Conservation (phyloP, 331 rosid species). For the Quercus lobata region DNA sequence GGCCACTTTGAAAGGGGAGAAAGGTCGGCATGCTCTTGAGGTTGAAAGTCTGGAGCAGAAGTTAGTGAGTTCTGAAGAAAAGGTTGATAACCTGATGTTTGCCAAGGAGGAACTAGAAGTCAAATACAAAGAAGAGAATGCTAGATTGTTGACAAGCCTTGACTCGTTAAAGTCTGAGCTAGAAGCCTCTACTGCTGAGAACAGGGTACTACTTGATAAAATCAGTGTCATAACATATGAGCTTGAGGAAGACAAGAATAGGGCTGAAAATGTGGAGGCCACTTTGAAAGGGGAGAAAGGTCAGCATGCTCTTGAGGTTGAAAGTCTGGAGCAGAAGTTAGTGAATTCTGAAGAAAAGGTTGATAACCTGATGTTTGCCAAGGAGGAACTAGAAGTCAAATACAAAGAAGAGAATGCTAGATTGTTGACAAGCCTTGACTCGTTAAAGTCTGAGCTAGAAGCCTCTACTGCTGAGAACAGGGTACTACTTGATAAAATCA, state of each 20-base stretch:
- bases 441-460: constrained; percentile 56
- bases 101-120: constrained; percentile 20
- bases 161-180: constrained; percentile 53
- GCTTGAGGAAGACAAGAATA: constrained; percentile 43
- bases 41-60: no score
- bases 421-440: constrained; percentile 48
- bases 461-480: constrained; percentile 44
- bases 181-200: constrained; percentile 47
- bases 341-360: no score
- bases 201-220: constrained; percentile 48
- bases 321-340: no score
- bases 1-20: constrained; percentile 21
- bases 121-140: constrained; percentile 58
- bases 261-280: constrained; percentile 35
- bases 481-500: constrained; percentile 49
- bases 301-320: constrained; percentile 25
- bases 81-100: no score
- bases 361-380: no score
- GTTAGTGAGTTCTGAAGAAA: no score
- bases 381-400: constrained; percentile 25
- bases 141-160: constrained; percentile 48
- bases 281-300: constrained; percentile 15
- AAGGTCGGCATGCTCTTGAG: constrained; percentile 26
- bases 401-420: constrained; percentile 61
- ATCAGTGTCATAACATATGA: constrained; percentile 39